Percentiles rank a stretch among this genome's conserved stretches.
Evolutionary conservation across 2,329 filamentous ascomycete species (phyloP).

Genomic region (Ceratocystis diversiconidia): DNA sequence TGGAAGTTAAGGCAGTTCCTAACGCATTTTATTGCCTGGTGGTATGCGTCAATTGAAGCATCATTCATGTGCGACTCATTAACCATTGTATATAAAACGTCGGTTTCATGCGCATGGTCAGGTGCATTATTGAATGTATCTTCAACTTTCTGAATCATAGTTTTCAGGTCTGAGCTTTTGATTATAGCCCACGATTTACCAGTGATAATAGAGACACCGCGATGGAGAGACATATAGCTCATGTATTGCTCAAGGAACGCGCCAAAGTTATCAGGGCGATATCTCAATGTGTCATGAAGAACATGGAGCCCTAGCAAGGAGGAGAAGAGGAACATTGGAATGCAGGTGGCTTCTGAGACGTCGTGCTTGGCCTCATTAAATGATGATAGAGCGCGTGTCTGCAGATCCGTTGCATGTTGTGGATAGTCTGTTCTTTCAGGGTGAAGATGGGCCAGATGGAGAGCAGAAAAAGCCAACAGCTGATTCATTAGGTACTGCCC

Average conservation of each 20-base stretch:
- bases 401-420: slow-evolving; percentile 31
- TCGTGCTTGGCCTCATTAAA: background rate
- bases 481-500: slow-evolving; percentile 35
- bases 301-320: background rate
- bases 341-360: background rate
- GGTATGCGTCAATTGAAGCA: background rate
- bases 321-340: background rate
- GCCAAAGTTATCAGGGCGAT: background rate
- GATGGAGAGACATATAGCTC: background rate
- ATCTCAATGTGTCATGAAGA: background rate
- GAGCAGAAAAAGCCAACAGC: slow-evolving; percentile 32
- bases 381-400: slow-evolving; percentile 29
- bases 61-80: background rate
- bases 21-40: background rate
- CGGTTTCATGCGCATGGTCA: background rate
- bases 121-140: background rate
- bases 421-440: slow-evolving; percentile 23
- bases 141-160: background rate
- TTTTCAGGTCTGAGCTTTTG: background rate
- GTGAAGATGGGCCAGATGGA: slow-evolving; percentile 28
- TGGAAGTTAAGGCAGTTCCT: background rate
- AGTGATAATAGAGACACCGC: background rate
- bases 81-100: background rate
- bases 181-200: background rate
- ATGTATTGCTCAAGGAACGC: background rate